These are phyloP conservation scores for Citrus australasica DNA, from an alignment of 345 rosid genomes.

Conservation along the genomic window DNA sequence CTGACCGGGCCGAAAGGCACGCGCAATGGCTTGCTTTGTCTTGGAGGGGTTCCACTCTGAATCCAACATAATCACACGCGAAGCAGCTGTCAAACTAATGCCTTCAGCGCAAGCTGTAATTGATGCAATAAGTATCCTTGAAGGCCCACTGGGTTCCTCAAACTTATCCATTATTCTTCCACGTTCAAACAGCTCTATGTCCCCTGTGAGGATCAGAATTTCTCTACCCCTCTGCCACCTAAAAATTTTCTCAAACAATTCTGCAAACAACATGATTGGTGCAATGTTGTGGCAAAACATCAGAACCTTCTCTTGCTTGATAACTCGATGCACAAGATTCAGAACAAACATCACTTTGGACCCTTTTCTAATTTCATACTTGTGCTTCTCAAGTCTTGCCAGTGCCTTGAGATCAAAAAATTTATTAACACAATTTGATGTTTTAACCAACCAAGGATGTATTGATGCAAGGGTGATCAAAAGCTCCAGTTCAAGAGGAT, in stretches of 20 bases:
- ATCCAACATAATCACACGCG: conserved; percentile 74
- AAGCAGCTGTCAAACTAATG: conserved; percentile 94
- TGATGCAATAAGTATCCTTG: conserved; percentile 72
- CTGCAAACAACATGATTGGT: conserved; percentile 63
- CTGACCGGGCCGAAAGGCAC: conserved; percentile 92
- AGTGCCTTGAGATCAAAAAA: conserved; percentile 51
- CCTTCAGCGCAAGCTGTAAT: conserved; percentile 98
- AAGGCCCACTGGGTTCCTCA: conserved; percentile 63
- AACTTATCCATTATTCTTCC: conserved; percentile 81
- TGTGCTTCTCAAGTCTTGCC: conserved; percentile 51
- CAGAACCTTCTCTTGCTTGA: conserved; percentile 68
- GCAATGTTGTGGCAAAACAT: conserved; percentile 96
- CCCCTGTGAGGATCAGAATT: conserved; percentile 73
- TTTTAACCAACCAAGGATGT: conserved; percentile 78
- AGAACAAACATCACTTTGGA: conserved; percentile 91
- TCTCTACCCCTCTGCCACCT: conserved; percentile 78
- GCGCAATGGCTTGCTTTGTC: conserved; percentile 91
- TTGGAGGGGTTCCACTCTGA: conserved; percentile 97
- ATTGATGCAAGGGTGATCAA: conserved; percentile 82
- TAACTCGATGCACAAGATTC: conserved; percentile 73
- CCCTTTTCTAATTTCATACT: conserved; percentile 58
- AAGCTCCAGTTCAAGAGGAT: conserved; percentile 82
- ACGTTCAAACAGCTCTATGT: conserved; percentile 80
- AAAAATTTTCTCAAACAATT: conserved; percentile 64
- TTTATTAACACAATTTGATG: conserved; percentile 60